Conservation (phyloP, 148 eudicot species). For the Cornus florida region DNA sequence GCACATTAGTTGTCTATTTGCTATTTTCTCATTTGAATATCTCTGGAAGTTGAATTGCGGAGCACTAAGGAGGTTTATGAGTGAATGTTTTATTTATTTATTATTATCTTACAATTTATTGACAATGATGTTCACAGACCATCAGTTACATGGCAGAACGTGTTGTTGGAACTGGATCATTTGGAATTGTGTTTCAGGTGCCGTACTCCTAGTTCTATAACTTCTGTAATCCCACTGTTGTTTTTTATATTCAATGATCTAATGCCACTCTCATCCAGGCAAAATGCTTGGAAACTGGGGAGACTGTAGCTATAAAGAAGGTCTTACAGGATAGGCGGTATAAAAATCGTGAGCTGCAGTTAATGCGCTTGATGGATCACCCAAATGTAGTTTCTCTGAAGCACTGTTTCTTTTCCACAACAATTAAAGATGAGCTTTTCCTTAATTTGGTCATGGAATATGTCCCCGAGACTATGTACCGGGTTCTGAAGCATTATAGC, state of each 20-base stretch:
- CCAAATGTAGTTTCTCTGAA: slow-evolving; percentile 71
- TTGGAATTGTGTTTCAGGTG: slow-evolving; percentile 86
- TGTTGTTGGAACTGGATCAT: slow-evolving; percentile 88
- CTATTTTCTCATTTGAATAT: no score
- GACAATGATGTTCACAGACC: slow-evolving; percentile 46
- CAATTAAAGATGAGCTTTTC: slow-evolving; percentile 76
- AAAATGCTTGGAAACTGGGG: slow-evolving; percentile 83
- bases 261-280: slow-evolving; percentile 43
- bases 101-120: background rate
- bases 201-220: background rate
- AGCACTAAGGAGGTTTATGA: background rate
- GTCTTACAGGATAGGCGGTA: slow-evolving; percentile 81
- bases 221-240: background rate
- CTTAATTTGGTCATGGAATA: slow-evolving; percentile 85
- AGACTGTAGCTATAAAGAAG: slow-evolving; percentile 78
- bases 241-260: background rate
- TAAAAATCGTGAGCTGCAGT: slow-evolving; percentile 75
- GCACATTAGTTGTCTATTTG: background rate
- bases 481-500: slow-evolving; percentile 69
- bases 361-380: slow-evolving; percentile 79
- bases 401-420: slow-evolving; percentile 84
- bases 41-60: background rate
- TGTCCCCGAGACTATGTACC: slow-evolving; percentile 75
- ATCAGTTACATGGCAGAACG: slow-evolving; percentile 89
- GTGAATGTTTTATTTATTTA: background rate